Conservation (phyloP, 192 early-diverging fungal species). For the Rhizophagus clarus region DNA sequence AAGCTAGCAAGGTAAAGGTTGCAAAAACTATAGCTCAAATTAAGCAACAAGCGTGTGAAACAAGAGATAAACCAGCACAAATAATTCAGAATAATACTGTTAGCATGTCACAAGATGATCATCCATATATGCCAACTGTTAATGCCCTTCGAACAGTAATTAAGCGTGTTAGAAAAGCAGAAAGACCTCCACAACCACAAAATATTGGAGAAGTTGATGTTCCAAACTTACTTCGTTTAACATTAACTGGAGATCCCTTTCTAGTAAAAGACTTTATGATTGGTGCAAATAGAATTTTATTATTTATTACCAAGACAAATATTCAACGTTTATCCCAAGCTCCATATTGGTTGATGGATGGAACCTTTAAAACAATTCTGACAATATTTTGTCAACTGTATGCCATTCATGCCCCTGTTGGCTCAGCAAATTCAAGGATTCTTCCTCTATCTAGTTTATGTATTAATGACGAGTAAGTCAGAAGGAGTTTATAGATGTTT, state of each 20-base stretch:
- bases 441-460: neutral
- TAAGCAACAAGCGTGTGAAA: neutral
- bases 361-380: too few relatives aligned
- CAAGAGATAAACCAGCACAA: neutral
- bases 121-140: neutral
- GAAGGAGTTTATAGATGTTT: neutral
- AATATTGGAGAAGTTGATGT: too few relatives aligned
- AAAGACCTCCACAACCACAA: neutral
- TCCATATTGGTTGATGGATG: too few relatives aligned
- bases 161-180: neutral
- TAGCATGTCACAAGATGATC: neutral
- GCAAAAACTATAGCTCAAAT: neutral
- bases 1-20: neutral
- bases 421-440: neutral
- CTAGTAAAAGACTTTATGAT: too few relatives aligned
- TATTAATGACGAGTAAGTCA: neutral
- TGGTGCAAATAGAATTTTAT: too few relatives aligned
- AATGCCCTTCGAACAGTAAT: conserved; percentile 6
- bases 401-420: too few relatives aligned
- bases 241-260: too few relatives aligned
- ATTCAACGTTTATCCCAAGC: too few relatives aligned
- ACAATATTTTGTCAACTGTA: too few relatives aligned
- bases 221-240: too few relatives aligned
- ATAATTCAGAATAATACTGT: too few relatives aligned
- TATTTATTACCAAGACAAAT: too few relatives aligned